Evolutionary conservation across 441 rosid genomes (phyloP), one percentile per base, ranked within the genome.

Genomic region (Croton setiger): DNA sequence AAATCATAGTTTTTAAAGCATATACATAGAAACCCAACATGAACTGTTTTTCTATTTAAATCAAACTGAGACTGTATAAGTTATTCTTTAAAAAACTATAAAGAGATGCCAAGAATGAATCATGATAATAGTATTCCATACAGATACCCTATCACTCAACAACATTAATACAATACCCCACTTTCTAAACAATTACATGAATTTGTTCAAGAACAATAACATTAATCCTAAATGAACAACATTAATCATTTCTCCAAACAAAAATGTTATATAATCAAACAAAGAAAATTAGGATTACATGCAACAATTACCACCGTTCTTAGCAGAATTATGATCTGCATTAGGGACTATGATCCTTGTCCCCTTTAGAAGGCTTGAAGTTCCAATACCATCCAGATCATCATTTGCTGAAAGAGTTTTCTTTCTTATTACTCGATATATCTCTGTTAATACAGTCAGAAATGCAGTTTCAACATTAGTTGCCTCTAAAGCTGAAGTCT

Each of bases 391-490:
- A 69, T 83, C 85, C 5, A 66, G 64, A 8, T 80, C 87, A 13
- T 84, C 88, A 11, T 77, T 75, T 4, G 85, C 89, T 3, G 82
- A 64, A 36, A 89, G 74, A 35, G 88, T 66, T 79, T 86, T 89
- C 86, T 89, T 89, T 81, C 92, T 73, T 64, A 87, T 82, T 72
- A 89, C 80, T 70, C 85, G 74, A 15, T 87, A 89, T 20, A 87
- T 87, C 84, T 89, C 89, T 7, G 93, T 79, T 71, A 89, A 66
- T 44, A 86, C 82, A 0, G 91, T 85, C 39, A 85, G 66, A 71
- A 93, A 93, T 8, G 98, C 91, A 27, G 87, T 80, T 75, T 89
- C 87, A 6, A 91, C 96, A 18, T 93, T 93, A 0, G 93, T 89
- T 15, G 96, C 76, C 52, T 91, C 86, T 10, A 93, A 85, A 2